Base-by-base conservation (phyloP, 139 green algal species). In the Spirogloea muscicola region DNA sequence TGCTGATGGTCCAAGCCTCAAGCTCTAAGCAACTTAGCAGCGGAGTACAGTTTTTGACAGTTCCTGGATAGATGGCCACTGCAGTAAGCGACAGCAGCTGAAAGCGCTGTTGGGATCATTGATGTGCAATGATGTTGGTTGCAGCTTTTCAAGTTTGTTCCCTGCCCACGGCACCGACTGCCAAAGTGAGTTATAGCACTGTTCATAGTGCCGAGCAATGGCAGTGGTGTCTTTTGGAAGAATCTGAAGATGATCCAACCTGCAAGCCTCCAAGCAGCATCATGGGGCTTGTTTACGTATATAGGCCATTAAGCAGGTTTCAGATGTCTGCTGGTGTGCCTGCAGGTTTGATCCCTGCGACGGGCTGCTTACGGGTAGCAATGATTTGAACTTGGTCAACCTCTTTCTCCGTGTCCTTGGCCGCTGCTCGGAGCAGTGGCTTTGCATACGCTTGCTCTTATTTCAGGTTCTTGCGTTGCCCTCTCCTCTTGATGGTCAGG, bases 341-440 rank as follows among this genome's bases (percentile, higher is more conserved):
- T 72, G 58, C 44, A 80, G 68, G 40, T 94, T 94, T 59, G 92
- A 98, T 65, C 83, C 89, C 7, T 39, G 72, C 2, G 96, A 89
- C 0, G 86, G 86, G 0, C 70, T 95, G 39, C 80, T 97, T 42
- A 83, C 89, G 57, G 86, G 48, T 41, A 91, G 86, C 1, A 87
- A 88, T 21, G 92, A 99, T 76, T 92, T 90, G 87, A 79, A 99
- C 65, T 76, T 98, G 61, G 91, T 99, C 25, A 98, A 97, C 84
- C 81, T 96, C 0, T 87, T 80, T 52, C 84, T 99, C 59, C 85
- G 91, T 63, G 16, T 97, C 33, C 79, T 91, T 49, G 93, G 93
- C 0, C 84, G 82, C 9, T 93, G 86, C 58, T 88, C 79, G 1
- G 94, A 98, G 79, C 81, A 90, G 41, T 38, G 55, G 67, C 83